phyloP scores from a whole-genome alignment of 2,329 filamentous ascomycete species.

The Calonectria pauciramosa region DNA sequence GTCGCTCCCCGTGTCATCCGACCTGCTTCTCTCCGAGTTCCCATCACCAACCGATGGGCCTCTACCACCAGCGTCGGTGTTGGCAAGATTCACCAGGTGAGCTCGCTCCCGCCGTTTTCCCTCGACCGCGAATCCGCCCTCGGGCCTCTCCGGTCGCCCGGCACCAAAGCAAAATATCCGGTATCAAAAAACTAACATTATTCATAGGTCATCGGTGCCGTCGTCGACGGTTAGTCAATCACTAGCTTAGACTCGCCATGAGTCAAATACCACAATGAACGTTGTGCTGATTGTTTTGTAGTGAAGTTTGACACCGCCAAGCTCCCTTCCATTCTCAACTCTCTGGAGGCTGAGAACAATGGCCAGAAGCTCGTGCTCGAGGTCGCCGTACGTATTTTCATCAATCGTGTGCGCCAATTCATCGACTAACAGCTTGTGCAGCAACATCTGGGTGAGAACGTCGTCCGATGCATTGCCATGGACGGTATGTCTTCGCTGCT shows the following conservation, averaged over 20 bases:
- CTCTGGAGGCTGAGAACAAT: constrained; percentile 90
- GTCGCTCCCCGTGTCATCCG: constrained; percentile 70
- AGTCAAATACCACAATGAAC: constrained; percentile 19
- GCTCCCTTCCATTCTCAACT: constrained; percentile 97
- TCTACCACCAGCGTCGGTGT: constrained; percentile 70
- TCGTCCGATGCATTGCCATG: constrained; percentile 99
- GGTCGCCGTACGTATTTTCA: constrained; percentile 80
- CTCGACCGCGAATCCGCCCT: constrained; percentile 10
- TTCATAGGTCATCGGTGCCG: constrained; percentile 94
- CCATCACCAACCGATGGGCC: constrained; percentile 70
- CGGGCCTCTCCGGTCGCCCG: constrained; percentile 42
- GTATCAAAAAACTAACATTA: constrained; percentile 39
- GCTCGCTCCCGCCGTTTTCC: constrained; percentile 39
- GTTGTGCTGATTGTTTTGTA: constrained; percentile 59
- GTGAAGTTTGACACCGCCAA: constrained; percentile 97
- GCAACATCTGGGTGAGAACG: constrained; percentile 99
- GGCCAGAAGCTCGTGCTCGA: constrained; percentile 96
- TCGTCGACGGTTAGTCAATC: constrained; percentile 89
- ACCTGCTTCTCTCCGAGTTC: constrained; percentile 68
- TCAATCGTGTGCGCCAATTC: constrained; percentile 14
- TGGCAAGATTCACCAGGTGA: constrained; percentile 79
- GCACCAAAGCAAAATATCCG: constrained; percentile 18
- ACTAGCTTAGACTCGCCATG: constrained; percentile 27
- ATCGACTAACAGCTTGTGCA: constrained; percentile 61
- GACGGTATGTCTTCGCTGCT: constrained; percentile 78